Evolutionary conservation across 768 basidiomycete species (phyloP).

Genomic region (Leccinum boreale): DNA sequence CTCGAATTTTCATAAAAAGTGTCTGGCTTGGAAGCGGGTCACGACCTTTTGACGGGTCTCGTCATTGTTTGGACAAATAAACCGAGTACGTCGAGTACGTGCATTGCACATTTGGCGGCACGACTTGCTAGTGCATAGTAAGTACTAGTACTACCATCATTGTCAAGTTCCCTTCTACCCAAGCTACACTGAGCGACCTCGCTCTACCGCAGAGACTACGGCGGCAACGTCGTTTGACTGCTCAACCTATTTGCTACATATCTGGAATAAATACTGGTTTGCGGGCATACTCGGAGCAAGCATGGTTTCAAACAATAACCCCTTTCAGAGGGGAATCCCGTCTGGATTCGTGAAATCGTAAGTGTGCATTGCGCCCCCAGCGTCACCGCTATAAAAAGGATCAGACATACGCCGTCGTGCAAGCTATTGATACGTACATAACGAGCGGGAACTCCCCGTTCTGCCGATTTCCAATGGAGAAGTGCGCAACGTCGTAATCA

Average conservation of each 20-base stretch:
- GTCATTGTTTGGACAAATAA: constrained; percentile 34
- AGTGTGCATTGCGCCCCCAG: constrained; percentile 45
- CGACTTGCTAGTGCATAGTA: background rate
- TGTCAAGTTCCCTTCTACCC: background rate
- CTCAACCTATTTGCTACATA: background rate
- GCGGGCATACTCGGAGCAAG: constrained; percentile 7
- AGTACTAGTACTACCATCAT: background rate
- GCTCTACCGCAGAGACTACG: background rate
- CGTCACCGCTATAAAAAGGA: constrained; percentile 41
- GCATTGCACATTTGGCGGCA: background rate
- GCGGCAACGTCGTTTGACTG: background rate
- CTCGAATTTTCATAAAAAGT: constrained; percentile 10
- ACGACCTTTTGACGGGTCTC: constrained; percentile 3
- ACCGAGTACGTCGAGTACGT: background rate
- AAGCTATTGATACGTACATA: constrained; percentile 44
- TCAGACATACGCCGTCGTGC: constrained; percentile 19
- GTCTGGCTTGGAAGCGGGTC: constrained; percentile 10
- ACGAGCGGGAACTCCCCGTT: constrained; percentile 54
- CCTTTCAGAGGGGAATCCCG: constrained; percentile 17
- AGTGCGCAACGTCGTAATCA: constrained; percentile 54
- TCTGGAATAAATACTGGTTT: constrained; percentile 4
- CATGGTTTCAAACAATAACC: background rate
- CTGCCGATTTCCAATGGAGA: constrained; percentile 54
- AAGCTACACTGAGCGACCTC: background rate
- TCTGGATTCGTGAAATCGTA: constrained; percentile 34